Conservation (phyloP, 805 yeast genomes). For the Groenewaldozyma tartarivorans region DNA sequence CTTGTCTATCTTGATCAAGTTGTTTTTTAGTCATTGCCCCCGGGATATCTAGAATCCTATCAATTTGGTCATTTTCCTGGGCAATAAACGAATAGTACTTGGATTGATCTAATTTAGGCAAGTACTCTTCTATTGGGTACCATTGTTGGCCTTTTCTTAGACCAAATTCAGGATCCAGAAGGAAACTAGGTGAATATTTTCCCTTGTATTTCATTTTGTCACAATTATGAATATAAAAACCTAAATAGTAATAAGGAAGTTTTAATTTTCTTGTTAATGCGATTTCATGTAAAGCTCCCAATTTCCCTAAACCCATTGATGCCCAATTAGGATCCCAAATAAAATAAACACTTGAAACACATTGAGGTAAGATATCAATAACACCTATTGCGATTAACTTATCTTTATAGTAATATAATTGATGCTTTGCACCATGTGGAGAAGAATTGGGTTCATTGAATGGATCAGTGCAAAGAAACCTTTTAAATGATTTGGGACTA, state of each 20-base stretch:
- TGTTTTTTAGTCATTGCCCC: constrained; percentile 4
- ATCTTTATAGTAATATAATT: constrained; percentile 58
- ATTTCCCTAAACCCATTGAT: constrained; percentile 61
- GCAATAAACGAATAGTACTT: constrained; percentile 5
- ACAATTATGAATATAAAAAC: constrained; percentile 73
- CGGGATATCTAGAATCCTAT: constrained; percentile 7
- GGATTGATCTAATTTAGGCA: constrained; percentile 2
- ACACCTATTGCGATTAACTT: constrained; percentile 67
- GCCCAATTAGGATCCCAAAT: constrained; percentile 80
- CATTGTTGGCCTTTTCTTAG: constrained; percentile 2
- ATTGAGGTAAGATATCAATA: constrained; percentile 60
- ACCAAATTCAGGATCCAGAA: constrained; percentile 25
- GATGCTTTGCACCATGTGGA: constrained; percentile 38
- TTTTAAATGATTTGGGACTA: constrained; percentile 38
- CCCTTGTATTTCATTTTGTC: constrained; percentile 74
- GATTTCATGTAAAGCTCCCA: constrained; percentile 67
- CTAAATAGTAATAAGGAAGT: constrained; percentile 59
- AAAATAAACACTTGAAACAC: constrained; percentile 73
- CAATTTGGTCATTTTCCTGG: neutral
- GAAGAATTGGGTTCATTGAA: constrained; percentile 26
- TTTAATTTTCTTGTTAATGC: constrained; percentile 38
- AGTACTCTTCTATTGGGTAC: constrained; percentile 9
- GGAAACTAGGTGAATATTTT: constrained; percentile 36
- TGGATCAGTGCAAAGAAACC: constrained; percentile 66
- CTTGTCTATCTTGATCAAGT: neutral